phyloP scores from a whole-genome alignment of 495 filamentous ascomycete species.

The Neurospora sp. region DNA sequence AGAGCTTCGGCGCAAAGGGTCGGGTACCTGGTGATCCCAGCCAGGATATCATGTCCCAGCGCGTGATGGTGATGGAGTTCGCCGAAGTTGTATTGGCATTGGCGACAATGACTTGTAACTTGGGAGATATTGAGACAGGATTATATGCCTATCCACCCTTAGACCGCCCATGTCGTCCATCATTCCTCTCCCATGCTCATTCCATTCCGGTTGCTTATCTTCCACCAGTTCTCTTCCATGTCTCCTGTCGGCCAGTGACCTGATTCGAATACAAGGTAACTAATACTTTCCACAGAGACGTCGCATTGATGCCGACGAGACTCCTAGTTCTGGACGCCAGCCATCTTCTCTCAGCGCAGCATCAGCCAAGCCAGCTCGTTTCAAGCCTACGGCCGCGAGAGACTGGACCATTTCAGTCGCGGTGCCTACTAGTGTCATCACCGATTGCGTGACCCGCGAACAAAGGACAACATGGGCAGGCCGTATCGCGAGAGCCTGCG shows the following conservation, averaged over 20 bases:
- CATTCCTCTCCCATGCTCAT: not conserved
- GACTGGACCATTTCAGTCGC: constrained; percentile 40
- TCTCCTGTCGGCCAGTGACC: not conserved
- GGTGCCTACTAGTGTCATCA: constrained; percentile 36
- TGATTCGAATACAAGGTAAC: not conserved
- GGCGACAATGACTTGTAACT: not conserved
- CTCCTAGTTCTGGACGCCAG: constrained; percentile 8
- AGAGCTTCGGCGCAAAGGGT: not conserved
- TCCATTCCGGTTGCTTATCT: not conserved
- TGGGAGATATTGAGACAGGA: not conserved
- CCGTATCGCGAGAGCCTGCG: constrained; percentile 58
- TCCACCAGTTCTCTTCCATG: not conserved
- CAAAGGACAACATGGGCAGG: constrained; percentile 55
- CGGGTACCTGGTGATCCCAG: not conserved
- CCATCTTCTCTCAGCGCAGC: constrained; percentile 9
- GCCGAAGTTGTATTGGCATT: not conserved
- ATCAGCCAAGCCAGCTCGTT: constrained; percentile 21
- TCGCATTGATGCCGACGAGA: constrained; percentile 28
- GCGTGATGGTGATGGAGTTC: not conserved
- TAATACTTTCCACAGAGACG: constrained; percentile 26
- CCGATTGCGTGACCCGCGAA: constrained; percentile 44
- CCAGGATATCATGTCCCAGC: not conserved
- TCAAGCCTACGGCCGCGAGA: constrained; percentile 27
- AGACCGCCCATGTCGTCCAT: not conserved
- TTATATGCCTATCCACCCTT: not conserved